These are phyloP conservation scores for Anthracocystis panici-leucophaei DNA, from an alignment of 1,284 basidiomycete species.

Conservation along the genomic window DNA sequence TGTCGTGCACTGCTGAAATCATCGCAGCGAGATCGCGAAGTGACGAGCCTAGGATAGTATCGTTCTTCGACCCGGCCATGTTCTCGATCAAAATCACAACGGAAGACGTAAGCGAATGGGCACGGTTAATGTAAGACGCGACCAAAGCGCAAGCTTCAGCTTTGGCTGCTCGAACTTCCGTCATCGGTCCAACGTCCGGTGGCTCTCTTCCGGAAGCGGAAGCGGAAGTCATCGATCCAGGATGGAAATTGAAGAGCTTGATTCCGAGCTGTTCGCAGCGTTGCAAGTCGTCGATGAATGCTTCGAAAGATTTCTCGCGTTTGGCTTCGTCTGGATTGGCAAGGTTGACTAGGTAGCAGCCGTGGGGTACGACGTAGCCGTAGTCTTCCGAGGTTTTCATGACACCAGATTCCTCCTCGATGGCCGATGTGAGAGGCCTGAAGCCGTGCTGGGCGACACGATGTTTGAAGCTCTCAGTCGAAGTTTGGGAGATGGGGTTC, in stretches of 20 bases:
- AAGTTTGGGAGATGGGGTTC: slow-evolving; percentile 74
- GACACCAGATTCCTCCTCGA: slow-evolving; percentile 8
- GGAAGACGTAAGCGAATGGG: slow-evolving; percentile 77
- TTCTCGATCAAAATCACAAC: slow-evolving; percentile 84
- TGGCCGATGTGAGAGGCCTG: not conserved
- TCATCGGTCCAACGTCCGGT: slow-evolving; percentile 72
- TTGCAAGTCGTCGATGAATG: slow-evolving; percentile 85
- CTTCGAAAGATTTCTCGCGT: slow-evolving; percentile 81
- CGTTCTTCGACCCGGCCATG: slow-evolving; percentile 77
- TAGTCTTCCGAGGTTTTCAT: not conserved
- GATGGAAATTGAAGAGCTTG: slow-evolving; percentile 86
- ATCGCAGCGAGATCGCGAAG: slow-evolving; percentile 80
- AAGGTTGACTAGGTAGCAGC: slow-evolving; percentile 86
- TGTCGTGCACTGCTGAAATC: slow-evolving; percentile 79
- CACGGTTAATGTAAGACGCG: slow-evolving; percentile 81
- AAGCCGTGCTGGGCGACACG: slow-evolving; percentile 23
- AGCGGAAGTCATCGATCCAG: slow-evolving; percentile 41
- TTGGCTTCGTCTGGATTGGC: slow-evolving; percentile 85
- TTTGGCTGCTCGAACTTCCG: slow-evolving; percentile 71
- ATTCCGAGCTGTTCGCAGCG: slow-evolving; percentile 83
- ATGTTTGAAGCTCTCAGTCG: slow-evolving; percentile 69
- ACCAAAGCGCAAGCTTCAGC: slow-evolving; percentile 78
- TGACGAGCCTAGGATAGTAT: slow-evolving; percentile 81
- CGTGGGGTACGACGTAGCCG: slow-evolving; percentile 79
- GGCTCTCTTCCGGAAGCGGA: slow-evolving; percentile 8